Conservation (phyloP, 768 basidiomycete species). For the Suillus bovinus region DNA sequence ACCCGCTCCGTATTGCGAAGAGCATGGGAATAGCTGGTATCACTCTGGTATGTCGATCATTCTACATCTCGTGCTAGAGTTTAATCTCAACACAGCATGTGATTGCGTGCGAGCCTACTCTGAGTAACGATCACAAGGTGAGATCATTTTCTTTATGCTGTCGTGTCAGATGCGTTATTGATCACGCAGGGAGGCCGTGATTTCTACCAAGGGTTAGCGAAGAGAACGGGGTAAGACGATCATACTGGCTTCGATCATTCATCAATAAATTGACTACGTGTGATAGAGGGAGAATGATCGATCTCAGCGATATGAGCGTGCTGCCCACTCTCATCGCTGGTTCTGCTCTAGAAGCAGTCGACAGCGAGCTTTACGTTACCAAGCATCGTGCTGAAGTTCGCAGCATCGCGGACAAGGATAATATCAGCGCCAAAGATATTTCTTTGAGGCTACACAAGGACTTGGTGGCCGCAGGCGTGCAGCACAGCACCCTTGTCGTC, state of each 20-base stretch:
- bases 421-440: not conserved
- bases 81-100: not conserved
- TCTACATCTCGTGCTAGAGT: not conserved
- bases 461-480: not conserved
- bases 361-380: not conserved
- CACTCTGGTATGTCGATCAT: not conserved
- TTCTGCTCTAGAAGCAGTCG: not conserved
- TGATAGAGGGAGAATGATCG: not conserved
- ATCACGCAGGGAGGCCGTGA: not conserved
- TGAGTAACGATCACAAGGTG: not conserved
- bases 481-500: not conserved
- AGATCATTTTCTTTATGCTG: not conserved
- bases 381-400: not conserved
- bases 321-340: not conserved
- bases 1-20: not conserved
- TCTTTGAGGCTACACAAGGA: not conserved
- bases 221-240: not conserved
- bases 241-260: not conserved
- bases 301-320: not conserved
- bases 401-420: not conserved
- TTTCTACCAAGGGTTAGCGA: not conserved
- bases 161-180: not conserved
- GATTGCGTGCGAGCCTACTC: not conserved
- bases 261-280: not conserved
- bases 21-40: not conserved